These are phyloP conservation scores for Leccinum huronense DNA, from an alignment of 1,284 basidiomycete genomes.

Conservation along the genomic window DNA sequence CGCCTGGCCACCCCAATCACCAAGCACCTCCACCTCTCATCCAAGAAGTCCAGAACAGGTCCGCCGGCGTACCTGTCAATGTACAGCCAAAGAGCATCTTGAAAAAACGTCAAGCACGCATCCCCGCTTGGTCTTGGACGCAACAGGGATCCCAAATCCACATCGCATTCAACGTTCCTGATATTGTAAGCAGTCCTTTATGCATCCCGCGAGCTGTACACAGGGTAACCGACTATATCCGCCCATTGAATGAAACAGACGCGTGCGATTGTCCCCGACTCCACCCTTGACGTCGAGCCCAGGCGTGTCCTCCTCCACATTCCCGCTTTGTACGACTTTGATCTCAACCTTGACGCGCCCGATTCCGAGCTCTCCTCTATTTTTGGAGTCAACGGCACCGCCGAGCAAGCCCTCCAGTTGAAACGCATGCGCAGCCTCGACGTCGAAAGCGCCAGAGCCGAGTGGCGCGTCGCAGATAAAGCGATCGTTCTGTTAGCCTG, in stretches of 20 bases:
- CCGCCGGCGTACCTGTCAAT: conserved; percentile 10
- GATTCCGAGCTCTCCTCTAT: conserved; percentile 47
- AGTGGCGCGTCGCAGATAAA: conserved; percentile 59
- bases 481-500: conserved; percentile 44
- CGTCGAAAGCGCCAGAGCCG: conserved; percentile 57
- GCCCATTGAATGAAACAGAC: conserved; percentile 41
- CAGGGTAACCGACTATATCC: conserved; percentile 10
- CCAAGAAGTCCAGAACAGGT: conserved; percentile 39
- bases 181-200: conserved; percentile 43
- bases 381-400: conserved; percentile 23
- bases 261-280: conserved; percentile 40
- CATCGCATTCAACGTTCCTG: conserved; percentile 51
- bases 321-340: conserved; percentile 48
- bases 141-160: conserved; percentile 42
- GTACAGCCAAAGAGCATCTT: conserved; percentile 42
- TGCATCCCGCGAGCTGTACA: conserved; percentile 12
- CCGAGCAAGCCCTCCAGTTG: conserved; percentile 40
- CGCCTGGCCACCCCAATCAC: conserved; percentile 28
- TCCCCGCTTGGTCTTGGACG: conserved; percentile 50
- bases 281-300: conserved; percentile 61
- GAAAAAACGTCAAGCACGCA: conserved; percentile 30
- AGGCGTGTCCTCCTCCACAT: conserved; percentile 52
- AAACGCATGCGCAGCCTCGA: conserved; percentile 58
- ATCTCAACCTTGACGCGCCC: conserved; percentile 52
- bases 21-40: conserved; percentile 38